Evolutionary conservation across 148 eudicot genomes (phyloP), one percentile per base, ranked within the genome.

Genomic region (Selenicereus undatus): DNA sequence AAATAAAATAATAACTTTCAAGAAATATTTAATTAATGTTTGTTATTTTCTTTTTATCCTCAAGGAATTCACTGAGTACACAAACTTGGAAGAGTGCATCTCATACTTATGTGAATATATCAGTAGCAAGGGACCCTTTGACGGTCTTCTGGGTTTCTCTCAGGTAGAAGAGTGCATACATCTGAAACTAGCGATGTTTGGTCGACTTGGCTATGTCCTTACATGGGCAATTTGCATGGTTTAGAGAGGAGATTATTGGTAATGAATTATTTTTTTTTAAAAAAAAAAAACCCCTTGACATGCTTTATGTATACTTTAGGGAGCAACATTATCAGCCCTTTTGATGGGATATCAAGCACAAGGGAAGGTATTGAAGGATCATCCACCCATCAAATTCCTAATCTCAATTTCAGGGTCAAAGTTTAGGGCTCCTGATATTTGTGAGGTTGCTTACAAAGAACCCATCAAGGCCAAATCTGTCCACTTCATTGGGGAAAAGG

Each of bases 141-240:
- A 93, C 76, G 97, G 97, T 39, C 82, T 91, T 45, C 93, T 94
- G 3, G 97, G 97, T 79, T 94, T 94, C 84, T 94, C 97, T n/a
- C 97, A 94, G 91, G 95, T 81, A 81, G 10, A 27, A 32, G 32
- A 32, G 1, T 32, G 32, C 32, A 32, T 32, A 32, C 32, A 32
- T 32, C 32, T 32, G 32, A 32, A 1, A 32, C 32, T 32, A 32
- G 1, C 2, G 32, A 32, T 32, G 32, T 32, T 2, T 2, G 32
- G 32, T 32, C 32, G 32, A 32, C 32, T 32, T 32, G 32, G 2
- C 32, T 32, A 2, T 32, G 2, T 2, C 32, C 32, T 32, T 32
- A 32, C 32, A 32, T 2, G 32, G 32, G 32, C 32, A 32, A 32
- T 32, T 32, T 1, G 32, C 32, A 32, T 32, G 32, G 32, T 32